phyloP scores from a whole-genome alignment of 352 stramenopile species.

The Phytophthora pluvialis region DNA sequence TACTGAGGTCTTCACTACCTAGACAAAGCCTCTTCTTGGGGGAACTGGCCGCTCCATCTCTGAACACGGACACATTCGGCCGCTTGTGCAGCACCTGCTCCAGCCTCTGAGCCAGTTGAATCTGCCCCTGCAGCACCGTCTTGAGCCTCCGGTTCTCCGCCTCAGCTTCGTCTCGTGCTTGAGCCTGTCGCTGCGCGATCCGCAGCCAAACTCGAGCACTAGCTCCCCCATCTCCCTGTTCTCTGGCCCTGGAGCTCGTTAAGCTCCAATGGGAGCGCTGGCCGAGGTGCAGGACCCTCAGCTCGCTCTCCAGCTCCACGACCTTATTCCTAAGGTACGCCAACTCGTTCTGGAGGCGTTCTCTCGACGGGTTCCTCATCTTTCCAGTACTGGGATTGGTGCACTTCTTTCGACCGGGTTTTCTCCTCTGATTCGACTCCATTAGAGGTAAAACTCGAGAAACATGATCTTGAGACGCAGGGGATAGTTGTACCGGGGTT shows the following conservation, averaged over 20 bases:
- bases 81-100: slow-evolving; percentile 60
- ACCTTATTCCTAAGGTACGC: slow-evolving; percentile 48
- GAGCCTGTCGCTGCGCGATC: slow-evolving; percentile 54
- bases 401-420: slow-evolving; percentile 27
- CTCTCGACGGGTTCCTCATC: slow-evolving; percentile 51
- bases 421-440: slow-evolving; percentile 9
- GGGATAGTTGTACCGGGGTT: background rate
- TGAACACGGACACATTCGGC: slow-evolving; percentile 47
- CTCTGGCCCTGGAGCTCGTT: background rate
- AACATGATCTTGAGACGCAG: background rate
- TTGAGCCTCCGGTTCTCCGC: slow-evolving; percentile 54
- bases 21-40: slow-evolving; percentile 34
- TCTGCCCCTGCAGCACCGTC: slow-evolving; percentile 50
- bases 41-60: background rate
- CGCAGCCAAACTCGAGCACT: slow-evolving; percentile 50
- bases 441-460: background rate
- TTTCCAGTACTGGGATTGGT: slow-evolving; percentile 26
- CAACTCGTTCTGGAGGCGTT: slow-evolving; percentile 58
- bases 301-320: slow-evolving; percentile 48
- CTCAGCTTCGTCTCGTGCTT: slow-evolving; percentile 40
- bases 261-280: slow-evolving; percentile 5
- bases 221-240: slow-evolving; percentile 23
- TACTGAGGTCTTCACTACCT: slow-evolving; percentile 24
- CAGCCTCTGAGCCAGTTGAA: slow-evolving; percentile 53
- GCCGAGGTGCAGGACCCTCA: slow-evolving; percentile 35